Evolutionary conservation across 2,329 filamentous ascomycete species (phyloP), one percentile per base, ranked within the genome.

Genomic region (Fusarium subglutinans): DNA sequence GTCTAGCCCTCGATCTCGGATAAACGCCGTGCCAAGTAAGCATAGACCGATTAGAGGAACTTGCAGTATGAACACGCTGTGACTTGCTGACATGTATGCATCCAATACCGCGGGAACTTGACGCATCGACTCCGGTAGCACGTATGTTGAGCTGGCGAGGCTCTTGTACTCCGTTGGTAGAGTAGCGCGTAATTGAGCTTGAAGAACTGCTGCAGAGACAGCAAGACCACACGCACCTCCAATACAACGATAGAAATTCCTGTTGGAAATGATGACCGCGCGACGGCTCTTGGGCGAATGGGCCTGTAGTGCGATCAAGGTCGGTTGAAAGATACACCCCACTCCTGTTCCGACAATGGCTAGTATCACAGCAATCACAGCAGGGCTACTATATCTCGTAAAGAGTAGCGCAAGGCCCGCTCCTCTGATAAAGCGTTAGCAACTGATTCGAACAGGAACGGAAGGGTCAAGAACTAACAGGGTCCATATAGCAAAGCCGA

Each of bases 201-300:
- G 47, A 0, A 65, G 63, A 1, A 66, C 63, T 12, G 63, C 59
- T 0, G 63, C 63, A 0, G 63, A 66, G 20, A 66, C 8, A 10
- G 63, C 59, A 8, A 66, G 40, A 6, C 63, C 63, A 0, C 63
- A 66, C 5, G 59, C 59, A 0, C 63, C 59, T 5, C 63, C 63
- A 3, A 66, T 66, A 3, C 63, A 66, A 1, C 63, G 59, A 22
- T 66, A 66, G 11, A 65, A 66, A 7, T 65, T 66, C 5, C 63
- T 28, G 4, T 66, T 66, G 0, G 59, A 66, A 6, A 66, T 66
- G 0, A 66, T 66, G 8, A 66, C 63, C 1, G 63, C 63, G 2
- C 63, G 59, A 5, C 63, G 63, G 17, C 63, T 66, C 20, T 66
- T 66, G 0, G 59, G 59, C 0, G 59, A 66, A 9, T 66, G 63